These are phyloP conservation scores for Pelargonium citronellum DNA, from an alignment of 441 rosid genomes.

Conservation along the genomic window DNA sequence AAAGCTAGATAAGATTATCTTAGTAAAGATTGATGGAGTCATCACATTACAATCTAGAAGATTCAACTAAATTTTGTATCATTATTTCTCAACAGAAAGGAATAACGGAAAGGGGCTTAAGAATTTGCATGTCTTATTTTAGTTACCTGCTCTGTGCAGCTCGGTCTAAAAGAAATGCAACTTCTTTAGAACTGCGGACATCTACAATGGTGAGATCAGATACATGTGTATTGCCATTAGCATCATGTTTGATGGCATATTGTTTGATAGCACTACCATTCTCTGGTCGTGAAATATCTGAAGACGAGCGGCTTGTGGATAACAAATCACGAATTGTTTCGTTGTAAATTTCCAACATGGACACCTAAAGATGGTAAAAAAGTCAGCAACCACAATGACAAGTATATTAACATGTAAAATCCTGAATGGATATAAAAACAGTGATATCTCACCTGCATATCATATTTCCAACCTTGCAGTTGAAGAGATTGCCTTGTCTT, in stretches of 20 bases:
- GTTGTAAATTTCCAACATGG: constrained; percentile 26
- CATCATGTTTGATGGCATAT: constrained; percentile 25
- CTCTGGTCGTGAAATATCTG: constrained; percentile 16
- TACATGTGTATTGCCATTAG: constrained; percentile 19
- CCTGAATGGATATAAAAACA: not conserved
- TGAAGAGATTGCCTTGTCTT: constrained; percentile 23
- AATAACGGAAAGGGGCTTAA: not conserved
- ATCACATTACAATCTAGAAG: no score
- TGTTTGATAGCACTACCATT: constrained; percentile 18
- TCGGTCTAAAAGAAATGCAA: constrained; percentile 24
- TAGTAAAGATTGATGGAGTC: no score
- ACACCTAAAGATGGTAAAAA: constrained; percentile 16
- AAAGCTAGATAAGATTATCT: not conserved
- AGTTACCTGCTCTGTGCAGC: constrained; percentile 28
- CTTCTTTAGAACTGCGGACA: constrained; percentile 24
- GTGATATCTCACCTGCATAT: constrained; percentile 19
- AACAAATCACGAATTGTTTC: constrained; percentile 21
- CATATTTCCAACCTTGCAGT: constrained; percentile 27
- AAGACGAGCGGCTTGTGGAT: constrained; percentile 8
- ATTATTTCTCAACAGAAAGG: not conserved
- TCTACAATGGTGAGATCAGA: constrained; percentile 19
- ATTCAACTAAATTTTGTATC: no score
- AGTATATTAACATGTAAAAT: not conserved
- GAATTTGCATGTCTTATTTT: not conserved
- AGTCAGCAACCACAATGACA: not conserved